These are phyloP conservation scores for Helicostylum pulchrum DNA, from an alignment of 192 early-diverging fungal genomes.

Conservation along the genomic window DNA sequence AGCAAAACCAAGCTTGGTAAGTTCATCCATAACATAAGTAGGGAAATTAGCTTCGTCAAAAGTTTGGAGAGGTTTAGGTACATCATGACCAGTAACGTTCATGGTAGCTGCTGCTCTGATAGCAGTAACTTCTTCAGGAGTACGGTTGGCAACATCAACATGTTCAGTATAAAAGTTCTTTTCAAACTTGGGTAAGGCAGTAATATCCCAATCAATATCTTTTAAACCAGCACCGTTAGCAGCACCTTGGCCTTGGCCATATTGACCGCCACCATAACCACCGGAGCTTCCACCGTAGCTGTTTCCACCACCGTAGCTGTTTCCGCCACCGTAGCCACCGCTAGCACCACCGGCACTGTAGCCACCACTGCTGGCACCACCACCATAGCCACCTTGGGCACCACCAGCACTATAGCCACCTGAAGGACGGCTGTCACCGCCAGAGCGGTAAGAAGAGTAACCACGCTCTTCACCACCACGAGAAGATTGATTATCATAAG, in stretches of 20 bases:
- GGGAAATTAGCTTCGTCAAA: conserved; percentile 95
- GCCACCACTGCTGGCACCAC: conserved; percentile 41
- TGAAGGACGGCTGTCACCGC: conserved; percentile 40
- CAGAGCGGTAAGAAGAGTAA: conserved; percentile 32
- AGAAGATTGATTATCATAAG: conserved; percentile 1
- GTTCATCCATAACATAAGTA: conserved; percentile 85
- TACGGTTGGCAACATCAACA: conserved; percentile 61
- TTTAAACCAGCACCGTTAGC: conserved; percentile 33
- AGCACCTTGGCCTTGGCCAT: conserved; percentile 8
- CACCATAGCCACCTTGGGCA: conserved; percentile 11
- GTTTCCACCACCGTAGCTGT: conserved; percentile 22
- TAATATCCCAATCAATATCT: conserved; percentile 65
- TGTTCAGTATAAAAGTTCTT: conserved; percentile 98
- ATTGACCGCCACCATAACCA: conserved; percentile 13
- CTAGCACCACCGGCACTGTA: conserved; percentile 39
- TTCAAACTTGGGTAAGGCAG: conserved; percentile 76
- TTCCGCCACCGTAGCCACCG: conserved; percentile 30
- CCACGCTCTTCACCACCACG: conserved; percentile 19
- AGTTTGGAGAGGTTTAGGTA: conserved; percentile 85
- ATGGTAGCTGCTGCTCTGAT: conserved; percentile 80
- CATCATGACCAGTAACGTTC: conserved; percentile 74
- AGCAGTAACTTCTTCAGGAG: conserved; percentile 69
- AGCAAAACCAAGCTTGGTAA: conserved; percentile 79
- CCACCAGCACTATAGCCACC: conserved; percentile 26
- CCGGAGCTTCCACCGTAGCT: conserved; percentile 15